Evolutionary conservation across 352 stramenopile genomes (phyloP).

Genomic region (Aphanomyces euteiches): DNA sequence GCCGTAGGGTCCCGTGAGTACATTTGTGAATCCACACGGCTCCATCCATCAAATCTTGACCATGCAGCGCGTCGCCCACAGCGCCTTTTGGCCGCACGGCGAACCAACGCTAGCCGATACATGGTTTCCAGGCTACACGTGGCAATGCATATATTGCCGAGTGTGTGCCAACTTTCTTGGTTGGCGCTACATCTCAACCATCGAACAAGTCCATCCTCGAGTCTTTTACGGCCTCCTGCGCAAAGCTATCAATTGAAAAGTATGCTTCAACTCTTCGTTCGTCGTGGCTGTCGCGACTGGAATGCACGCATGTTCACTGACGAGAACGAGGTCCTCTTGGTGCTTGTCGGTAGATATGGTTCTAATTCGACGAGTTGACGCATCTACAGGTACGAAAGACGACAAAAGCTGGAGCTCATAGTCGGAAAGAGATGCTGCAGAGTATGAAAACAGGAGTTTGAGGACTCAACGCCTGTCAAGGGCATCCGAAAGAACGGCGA

Average conservation of each 20-base stretch:
- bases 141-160: constrained; percentile 74
- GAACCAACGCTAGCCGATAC: constrained; percentile 54
- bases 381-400: no score
- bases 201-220: neutral
- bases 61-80: constrained; percentile 46
- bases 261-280: no score
- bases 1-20: constrained; percentile 48
- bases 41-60: constrained; percentile 80
- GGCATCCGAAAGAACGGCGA: no score
- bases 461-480: no score
- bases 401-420: no score
- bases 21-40: constrained; percentile 77
- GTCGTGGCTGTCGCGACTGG: no score
- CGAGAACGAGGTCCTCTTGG: no score
- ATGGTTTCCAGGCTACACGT: constrained; percentile 78
- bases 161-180: constrained; percentile 66
- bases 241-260: constrained; percentile 11
- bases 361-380: no score
- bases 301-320: no score
- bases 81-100: constrained; percentile 47
- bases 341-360: no score
- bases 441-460: no score
- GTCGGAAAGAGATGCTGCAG: no score
- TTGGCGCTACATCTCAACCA: constrained; percentile 45
- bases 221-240: constrained; percentile 27